These are phyloP conservation scores for Penicillium sp. DNA, from an alignment of 2,329 filamentous ascomycete species.

Conservation along the genomic window DNA sequence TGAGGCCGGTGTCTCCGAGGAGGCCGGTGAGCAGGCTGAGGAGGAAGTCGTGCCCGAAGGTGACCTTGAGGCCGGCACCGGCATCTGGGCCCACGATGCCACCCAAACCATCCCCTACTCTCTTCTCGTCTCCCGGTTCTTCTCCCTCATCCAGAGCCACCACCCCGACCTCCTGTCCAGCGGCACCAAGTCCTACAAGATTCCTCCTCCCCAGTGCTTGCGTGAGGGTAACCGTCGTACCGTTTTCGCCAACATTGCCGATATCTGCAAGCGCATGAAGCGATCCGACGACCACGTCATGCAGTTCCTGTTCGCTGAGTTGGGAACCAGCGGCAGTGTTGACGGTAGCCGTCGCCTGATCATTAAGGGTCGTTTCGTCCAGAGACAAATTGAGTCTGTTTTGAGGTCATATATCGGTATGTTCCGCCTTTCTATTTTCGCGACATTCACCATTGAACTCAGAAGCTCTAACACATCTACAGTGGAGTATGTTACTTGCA, in stretches of 20 bases:
- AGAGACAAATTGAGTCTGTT: constrained; percentile 98
- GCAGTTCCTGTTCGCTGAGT: constrained; percentile 93
- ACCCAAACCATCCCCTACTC: constrained; percentile 78
- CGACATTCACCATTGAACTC: neutral
- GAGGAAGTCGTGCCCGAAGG: constrained; percentile 62
- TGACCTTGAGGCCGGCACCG: constrained; percentile 83
- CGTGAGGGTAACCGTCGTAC: constrained; percentile 99
- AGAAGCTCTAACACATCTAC: constrained; percentile 7
- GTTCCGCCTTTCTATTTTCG: constrained; percentile 33
- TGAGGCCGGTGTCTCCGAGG: constrained; percentile 59
- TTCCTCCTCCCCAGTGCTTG: constrained; percentile 95
- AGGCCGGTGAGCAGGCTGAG: constrained; percentile 59
- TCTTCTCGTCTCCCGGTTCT: constrained; percentile 87
- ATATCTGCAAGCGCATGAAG: constrained; percentile 99
- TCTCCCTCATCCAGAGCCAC: constrained; percentile 88
- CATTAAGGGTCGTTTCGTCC: constrained; percentile 99
- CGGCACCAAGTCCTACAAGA: constrained; percentile 96
- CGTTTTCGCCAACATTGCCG: constrained; percentile 97
- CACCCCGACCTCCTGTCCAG: constrained; percentile 92
- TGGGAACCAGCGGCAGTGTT: constrained; percentile 95
- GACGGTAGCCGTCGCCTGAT: constrained; percentile 90
- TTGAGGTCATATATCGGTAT: constrained; percentile 90
- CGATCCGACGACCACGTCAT: constrained; percentile 96
- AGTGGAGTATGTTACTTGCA: constrained; percentile 98
- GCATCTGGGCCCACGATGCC: constrained; percentile 84